Conservation (phyloP, 768 basidiomycete genomes). For the Leccinum fibrillosum region DNA sequence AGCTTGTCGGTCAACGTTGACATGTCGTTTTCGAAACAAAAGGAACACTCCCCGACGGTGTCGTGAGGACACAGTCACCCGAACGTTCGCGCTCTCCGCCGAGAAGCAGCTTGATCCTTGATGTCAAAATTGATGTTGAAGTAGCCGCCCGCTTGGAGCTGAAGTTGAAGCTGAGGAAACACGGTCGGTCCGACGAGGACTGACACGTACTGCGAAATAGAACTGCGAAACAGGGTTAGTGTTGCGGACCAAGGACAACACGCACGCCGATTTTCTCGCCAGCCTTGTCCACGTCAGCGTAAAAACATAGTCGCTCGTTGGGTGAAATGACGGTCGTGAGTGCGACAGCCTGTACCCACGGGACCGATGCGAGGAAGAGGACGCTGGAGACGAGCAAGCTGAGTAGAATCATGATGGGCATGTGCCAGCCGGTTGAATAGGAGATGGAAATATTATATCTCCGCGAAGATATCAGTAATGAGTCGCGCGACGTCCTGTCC, state of each 20-base stretch:
- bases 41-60: conserved; percentile 83
- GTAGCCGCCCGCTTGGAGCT: conserved; percentile 96
- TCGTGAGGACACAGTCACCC: conserved; percentile 96
- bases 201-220: conserved; percentile 83
- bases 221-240: conserved; percentile 49
- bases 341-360: conserved; percentile 52
- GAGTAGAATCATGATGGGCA: conserved; percentile 20
- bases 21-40: conserved; percentile 99
- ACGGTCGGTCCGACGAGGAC: not conserved
- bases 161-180: not conserved
- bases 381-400: conserved; percentile 18
- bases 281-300: conserved; percentile 92
- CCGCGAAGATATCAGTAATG: conserved; percentile 10
- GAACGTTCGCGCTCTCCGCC: conserved; percentile 88
- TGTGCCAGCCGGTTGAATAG: conserved; percentile 16
- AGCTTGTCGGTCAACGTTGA: conserved; percentile 92
- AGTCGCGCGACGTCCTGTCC: not conserved
- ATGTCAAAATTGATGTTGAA: conserved; percentile 96
- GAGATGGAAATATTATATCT: conserved; percentile 12
- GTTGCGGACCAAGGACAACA: conserved; percentile 14
- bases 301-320: conserved; percentile 88
- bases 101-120: conserved; percentile 86
- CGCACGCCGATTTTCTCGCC: conserved; percentile 88
- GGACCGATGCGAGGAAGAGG: conserved; percentile 33
- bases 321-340: conserved; percentile 76